Percentiles rank a stretch among this genome's conserved stretches.
Conservation (phyloP, 768 basidiomycete genomes). For the Podaxis sp. region DNA sequence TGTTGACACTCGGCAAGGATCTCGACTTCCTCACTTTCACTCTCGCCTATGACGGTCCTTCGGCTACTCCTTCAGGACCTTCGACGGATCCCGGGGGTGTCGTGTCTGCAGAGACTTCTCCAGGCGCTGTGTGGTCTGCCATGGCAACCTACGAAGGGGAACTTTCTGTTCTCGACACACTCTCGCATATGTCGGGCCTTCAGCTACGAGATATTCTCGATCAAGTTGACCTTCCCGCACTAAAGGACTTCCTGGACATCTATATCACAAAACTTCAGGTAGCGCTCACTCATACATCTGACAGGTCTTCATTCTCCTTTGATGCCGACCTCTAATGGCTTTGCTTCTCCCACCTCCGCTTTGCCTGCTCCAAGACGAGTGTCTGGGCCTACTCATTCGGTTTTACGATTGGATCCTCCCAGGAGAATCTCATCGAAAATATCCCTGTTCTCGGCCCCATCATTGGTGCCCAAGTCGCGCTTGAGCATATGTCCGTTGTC, state of each 20-base stretch:
- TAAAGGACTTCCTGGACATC: not conserved
- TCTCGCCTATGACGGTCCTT: not conserved
- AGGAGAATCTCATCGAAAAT: not conserved
- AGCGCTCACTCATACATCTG: not conserved
- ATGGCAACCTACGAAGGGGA: not conserved
- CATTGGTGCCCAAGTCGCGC: not conserved
- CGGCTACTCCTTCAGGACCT: not conserved
- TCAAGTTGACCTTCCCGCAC: not conserved
- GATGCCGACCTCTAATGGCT: not conserved
- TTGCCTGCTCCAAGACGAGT: not conserved
- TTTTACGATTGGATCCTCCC: not conserved
- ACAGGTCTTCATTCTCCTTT: not conserved
- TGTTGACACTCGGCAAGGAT: not conserved
- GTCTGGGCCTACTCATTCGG: not conserved
- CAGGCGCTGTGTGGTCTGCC: not conserved
- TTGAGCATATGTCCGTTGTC: not conserved
- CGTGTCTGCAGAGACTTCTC: not conserved
- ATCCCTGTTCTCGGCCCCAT: not conserved
- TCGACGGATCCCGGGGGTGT: not conserved
- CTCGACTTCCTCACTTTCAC: not conserved
- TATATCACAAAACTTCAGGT: not conserved
- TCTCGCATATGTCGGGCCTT: not conserved
- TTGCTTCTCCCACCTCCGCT: not conserved
- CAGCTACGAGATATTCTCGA: not conserved
- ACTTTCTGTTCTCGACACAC: not conserved